Conservation (phyloP, 805 yeast species). For the Lipomyces starkeyi region DNA sequence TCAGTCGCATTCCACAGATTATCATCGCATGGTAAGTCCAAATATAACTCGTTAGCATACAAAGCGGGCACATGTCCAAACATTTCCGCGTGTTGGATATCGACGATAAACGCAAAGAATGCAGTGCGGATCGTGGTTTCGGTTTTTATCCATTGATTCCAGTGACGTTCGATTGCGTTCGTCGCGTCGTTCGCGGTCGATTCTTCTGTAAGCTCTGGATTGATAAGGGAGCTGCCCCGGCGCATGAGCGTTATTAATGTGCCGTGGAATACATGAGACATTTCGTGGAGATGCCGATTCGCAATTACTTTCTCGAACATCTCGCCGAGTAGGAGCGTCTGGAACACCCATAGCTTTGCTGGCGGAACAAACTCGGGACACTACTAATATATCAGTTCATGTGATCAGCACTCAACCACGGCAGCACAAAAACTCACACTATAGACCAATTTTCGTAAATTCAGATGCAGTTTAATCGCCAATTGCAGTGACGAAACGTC, state of each 20-base stretch:
- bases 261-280: conserved; percentile 45
- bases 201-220: conserved; percentile 32
- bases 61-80: conserved; percentile 47
- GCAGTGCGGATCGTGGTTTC: conserved; percentile 52
- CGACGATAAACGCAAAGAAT: conserved; percentile 51
- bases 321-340: conserved; percentile 41
- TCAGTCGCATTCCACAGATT: conserved; percentile 51
- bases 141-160: conserved; percentile 56
- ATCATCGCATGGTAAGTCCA: conserved; percentile 56
- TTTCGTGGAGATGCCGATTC: conserved; percentile 41
- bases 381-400: conserved; percentile 26
- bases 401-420: conserved; percentile 11
- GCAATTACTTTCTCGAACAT: conserved; percentile 43
- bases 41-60: conserved; percentile 52
- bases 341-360: conserved; percentile 41
- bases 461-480: conserved; percentile 24
- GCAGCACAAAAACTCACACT: conserved; percentile 4
- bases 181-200: conserved; percentile 31
- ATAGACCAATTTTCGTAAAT: conserved; percentile 27
- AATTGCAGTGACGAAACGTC: conserved; percentile 26
- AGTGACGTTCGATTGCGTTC: conserved; percentile 39
- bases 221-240: conserved; percentile 34
- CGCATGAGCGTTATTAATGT: conserved; percentile 42
- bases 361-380: conserved; percentile 41
- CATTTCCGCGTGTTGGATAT: conserved; percentile 50